Conservation (phyloP, 441 rosid species). For the Croton setiger region DNA sequence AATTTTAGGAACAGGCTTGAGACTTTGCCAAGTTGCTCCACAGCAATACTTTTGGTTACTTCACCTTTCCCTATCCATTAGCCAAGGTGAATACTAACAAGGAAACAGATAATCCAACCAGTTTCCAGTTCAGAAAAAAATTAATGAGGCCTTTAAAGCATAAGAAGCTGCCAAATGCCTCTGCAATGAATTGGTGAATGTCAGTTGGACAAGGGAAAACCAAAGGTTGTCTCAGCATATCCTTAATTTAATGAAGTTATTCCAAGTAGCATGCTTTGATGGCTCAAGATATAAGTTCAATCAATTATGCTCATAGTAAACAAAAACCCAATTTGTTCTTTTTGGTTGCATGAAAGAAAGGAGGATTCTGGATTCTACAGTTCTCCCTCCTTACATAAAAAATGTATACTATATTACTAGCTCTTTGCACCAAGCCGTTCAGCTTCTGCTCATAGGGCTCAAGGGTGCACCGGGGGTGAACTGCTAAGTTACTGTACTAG, state of each 20-base stretch:
- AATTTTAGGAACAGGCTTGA: background rate
- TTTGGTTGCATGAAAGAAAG: background rate
- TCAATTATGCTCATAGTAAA: background rate
- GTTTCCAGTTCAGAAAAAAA: background rate
- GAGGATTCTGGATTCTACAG: background rate
- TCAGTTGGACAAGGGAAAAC: background rate
- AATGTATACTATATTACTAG: background rate
- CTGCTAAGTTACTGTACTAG: background rate
- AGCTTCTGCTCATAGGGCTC: no score
- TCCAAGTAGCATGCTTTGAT: background rate
- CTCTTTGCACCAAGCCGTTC: no score
- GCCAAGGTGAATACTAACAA: background rate
- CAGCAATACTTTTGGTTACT: background rate
- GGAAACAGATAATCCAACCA: background rate
- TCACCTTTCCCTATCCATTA: background rate
- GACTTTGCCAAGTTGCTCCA: background rate
- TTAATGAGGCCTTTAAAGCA: background rate
- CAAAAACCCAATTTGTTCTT: background rate
- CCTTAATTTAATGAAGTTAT: constrained; percentile 1
- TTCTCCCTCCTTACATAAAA: background rate
- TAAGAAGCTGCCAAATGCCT: background rate
- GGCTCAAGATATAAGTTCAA: background rate
- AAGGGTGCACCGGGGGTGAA: no score
- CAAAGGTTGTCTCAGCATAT: background rate
- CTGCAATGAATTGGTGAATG: background rate